Percentiles rank a stretch among this genome's conserved stretches.
These are phyloP conservation scores for Fusarium agapanthi DNA, from an alignment of 2,329 filamentous ascomycete species.

Conservation along the genomic window DNA sequence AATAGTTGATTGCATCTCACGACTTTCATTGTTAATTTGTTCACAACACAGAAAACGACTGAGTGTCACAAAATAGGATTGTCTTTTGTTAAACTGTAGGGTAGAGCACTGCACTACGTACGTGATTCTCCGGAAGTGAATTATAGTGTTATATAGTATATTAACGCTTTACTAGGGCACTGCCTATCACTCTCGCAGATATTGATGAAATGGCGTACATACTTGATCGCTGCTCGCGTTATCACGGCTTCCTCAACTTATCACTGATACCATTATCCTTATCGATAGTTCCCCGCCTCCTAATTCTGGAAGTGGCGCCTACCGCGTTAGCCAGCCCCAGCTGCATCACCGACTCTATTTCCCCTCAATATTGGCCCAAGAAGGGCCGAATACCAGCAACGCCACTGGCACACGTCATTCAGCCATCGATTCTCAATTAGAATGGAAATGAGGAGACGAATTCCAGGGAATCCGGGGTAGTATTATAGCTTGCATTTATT, in stretches of 20 bases:
- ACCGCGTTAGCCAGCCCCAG: background rate
- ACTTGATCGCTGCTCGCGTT: too few relatives aligned
- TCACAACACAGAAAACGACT: background rate
- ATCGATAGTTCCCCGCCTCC: background rate
- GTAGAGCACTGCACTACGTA: background rate
- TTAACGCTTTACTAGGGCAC: too few relatives aligned
- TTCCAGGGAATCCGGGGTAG: background rate
- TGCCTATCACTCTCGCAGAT: rapidly evolving
- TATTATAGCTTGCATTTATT: background rate
- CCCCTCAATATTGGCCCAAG: conserved; percentile 6
- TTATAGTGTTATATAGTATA: background rate
- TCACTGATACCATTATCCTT: background rate
- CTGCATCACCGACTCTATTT: conserved; percentile 10
- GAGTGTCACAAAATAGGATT: background rate
- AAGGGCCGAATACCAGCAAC: conserved; percentile 20
- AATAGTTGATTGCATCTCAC: background rate
- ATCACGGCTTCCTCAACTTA: background rate
- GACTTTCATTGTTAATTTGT: too few relatives aligned
- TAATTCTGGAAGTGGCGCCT: background rate
- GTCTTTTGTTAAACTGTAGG: background rate
- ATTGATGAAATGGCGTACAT: too few relatives aligned
- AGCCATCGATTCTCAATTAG: background rate
- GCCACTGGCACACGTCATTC: background rate
- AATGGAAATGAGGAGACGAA: background rate
- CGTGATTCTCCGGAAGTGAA: background rate